Evolutionary conservation across 2,329 filamentous ascomycete species (phyloP), one percentile per base, ranked within the genome.

Genomic region (Calycina marina): DNA sequence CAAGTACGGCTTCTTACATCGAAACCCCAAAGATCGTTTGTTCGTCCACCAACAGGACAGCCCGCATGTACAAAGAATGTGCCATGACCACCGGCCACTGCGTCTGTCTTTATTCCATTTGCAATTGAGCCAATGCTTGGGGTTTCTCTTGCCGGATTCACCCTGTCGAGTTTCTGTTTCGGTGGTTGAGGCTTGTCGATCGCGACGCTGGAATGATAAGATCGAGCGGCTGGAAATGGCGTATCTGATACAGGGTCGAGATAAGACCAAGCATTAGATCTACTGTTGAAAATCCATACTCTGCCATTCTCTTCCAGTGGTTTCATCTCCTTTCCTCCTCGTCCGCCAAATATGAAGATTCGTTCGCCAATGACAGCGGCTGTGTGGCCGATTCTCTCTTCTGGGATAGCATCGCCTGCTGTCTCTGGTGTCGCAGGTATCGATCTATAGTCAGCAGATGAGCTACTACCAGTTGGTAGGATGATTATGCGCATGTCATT

Each of bases 321-420:
- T 2, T 67, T 60, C 69, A 81, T 76, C 16, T 71, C 72, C 3
- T 63, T 56, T 0, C 78, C 78, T 18, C 77, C 76, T 27, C 81
- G 73, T 6, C 85, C 84, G 29, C 82, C 84, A 54, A 86, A 93
- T 25, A 92, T 42, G 56, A 88, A 88, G 46, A 92, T 73, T 14
- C 72, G 73, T 27, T 67, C 65, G 36, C 74, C 66, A 36, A 90
- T 68, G 1, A 72, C 65, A 9, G 76, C 69, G 0, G 77, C 71
- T 18, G 82, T 76, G 43, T 83, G 71, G 13, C 84, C 84, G 2
- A 86, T 71, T 13, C 84, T 71, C 2, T 81, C 65, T 2, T 62
- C 55, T 1, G 83, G 82, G 1, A 79, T 62, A 18, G 63, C 51
- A 16, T 54, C 57, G 18, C 53, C 50, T 16, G 48, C 31, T 29